Percentiles rank a stretch among this genome's conserved stretches.
Conservation (phyloP, 2,329 filamentous ascomycete genomes). For the Endothia cerciana region DNA sequence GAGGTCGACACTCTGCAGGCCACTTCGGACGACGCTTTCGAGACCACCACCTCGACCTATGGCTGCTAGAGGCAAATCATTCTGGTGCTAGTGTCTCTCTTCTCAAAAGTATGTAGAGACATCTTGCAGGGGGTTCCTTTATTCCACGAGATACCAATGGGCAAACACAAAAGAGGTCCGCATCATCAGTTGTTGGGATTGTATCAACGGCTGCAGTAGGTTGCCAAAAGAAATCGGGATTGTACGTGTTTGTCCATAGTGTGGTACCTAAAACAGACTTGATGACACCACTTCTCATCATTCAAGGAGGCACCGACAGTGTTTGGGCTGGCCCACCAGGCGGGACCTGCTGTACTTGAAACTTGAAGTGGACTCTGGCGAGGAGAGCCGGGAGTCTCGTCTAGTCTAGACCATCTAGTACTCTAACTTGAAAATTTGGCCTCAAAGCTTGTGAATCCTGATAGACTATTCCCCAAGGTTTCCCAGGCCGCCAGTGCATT, state of each 20-base stretch:
- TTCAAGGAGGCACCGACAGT: neutral
- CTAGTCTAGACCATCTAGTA: too few species aligned
- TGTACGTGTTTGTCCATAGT: neutral
- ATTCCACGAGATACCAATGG: neutral
- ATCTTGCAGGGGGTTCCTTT: neutral
- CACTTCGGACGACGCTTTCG: slow-evolving; percentile 7
- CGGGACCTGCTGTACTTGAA: too few species aligned
- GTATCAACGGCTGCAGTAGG: neutral
- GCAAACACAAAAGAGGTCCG: neutral
- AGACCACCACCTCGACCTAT: slow-evolving; percentile 10
- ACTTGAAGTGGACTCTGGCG: too few species aligned
- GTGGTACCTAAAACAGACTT: neutral
- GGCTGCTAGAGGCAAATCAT: neutral
- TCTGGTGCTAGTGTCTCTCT: too few species aligned
- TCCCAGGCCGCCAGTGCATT: too few species aligned
- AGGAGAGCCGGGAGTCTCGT: too few species aligned
- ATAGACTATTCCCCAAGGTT: too few species aligned
- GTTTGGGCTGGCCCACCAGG: neutral
- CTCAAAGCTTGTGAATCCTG: too few species aligned
- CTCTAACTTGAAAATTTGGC: too few species aligned
- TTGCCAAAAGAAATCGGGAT: neutral
- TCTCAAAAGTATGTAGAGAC: too few species aligned
- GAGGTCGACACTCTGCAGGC: slow-evolving; percentile 8
- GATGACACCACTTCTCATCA: neutral
- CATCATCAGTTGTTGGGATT: neutral